Evolutionary conservation across 805 yeast species (phyloP).

Genomic region (Candida michaelii): DNA sequence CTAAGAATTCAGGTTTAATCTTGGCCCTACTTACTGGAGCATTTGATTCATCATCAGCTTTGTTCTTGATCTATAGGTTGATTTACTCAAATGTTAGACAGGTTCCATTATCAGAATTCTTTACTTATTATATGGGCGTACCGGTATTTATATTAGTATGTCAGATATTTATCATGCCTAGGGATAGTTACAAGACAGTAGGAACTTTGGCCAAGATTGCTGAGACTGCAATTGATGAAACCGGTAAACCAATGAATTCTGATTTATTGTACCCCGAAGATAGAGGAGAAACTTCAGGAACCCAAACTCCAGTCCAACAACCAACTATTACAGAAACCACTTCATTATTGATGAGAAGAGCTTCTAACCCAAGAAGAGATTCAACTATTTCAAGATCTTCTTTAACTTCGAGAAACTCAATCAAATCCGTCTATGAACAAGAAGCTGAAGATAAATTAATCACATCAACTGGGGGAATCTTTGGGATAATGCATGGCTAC

Average conservation of each 20-base stretch:
- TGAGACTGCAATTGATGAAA: constrained; percentile 72
- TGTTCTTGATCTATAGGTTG: constrained; percentile 72
- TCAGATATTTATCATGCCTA: constrained; percentile 80
- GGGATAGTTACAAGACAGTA: constrained; percentile 67
- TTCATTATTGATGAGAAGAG: constrained; percentile 35
- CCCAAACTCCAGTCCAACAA: constrained; percentile 18
- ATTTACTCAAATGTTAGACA: constrained; percentile 47
- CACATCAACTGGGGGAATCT: constrained; percentile 61
- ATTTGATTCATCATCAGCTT: constrained; percentile 88
- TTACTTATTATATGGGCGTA: constrained; percentile 64
- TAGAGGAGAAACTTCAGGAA: constrained; percentile 19
- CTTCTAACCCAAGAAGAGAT: constrained; percentile 25
- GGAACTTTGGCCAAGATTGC: constrained; percentile 67
- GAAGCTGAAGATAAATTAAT: constrained; percentile 59
- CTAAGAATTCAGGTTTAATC: constrained; percentile 75
- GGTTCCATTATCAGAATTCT: constrained; percentile 57
- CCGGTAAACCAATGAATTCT: constrained; percentile 56
- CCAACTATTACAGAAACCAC: constrained; percentile 44
- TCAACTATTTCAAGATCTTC: constrained; percentile 35
- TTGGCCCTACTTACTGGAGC: constrained; percentile 90
- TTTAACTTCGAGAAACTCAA: constrained; percentile 30
- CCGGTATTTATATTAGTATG: constrained; percentile 76
- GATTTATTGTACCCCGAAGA: constrained; percentile 42
- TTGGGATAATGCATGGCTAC: constrained; percentile 75
- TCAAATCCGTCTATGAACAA: constrained; percentile 64